A percentile compares a stretch with the other conserved stretches of the same genome.
Conservation (phyloP, 768 basidiomycete genomes). For the Polyporus arcularius region DNA sequence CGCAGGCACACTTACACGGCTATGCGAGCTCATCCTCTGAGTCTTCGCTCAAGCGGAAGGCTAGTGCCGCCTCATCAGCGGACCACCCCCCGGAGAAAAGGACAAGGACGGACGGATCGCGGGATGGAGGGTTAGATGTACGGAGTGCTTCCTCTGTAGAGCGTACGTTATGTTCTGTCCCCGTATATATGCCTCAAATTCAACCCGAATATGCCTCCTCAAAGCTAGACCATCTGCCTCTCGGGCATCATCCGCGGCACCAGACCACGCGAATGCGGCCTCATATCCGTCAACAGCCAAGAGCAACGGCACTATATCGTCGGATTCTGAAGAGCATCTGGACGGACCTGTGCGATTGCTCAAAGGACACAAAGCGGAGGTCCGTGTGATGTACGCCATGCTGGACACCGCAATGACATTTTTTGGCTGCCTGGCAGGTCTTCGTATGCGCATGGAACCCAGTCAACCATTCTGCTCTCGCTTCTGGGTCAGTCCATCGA, state of each 20-base stretch:
- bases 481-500: slow-evolving; percentile 60
- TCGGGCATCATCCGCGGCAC: slow-evolving; percentile 28
- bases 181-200: background rate
- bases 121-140: slow-evolving; percentile 4
- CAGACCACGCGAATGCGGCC: background rate
- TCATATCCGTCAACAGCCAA: background rate
- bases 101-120: slow-evolving; percentile 39
- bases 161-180: slow-evolving; percentile 12
- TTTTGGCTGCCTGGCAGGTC: slow-evolving; percentile 47
- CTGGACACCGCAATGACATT: background rate
- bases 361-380: slow-evolving; percentile 46
- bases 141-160: slow-evolving; percentile 7
- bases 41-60: slow-evolving; percentile 24
- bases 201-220: slow-evolving; percentile 1
- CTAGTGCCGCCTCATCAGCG: slow-evolving; percentile 18
- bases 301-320: background rate
- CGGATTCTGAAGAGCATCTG: background rate
- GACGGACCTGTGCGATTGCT: slow-evolving; percentile 11
- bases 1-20: background rate
- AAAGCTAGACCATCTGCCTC: slow-evolving; percentile 6
- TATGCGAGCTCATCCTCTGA: background rate
- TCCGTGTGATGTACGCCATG: slow-evolving; percentile 3
- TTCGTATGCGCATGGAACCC: slow-evolving; percentile 86
- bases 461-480: slow-evolving; percentile 53
- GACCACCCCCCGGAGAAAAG: slow-evolving; percentile 63